These are phyloP conservation scores for Monosporascus ibericus DNA, from an alignment of 2,329 filamentous ascomycete species.

Conservation along the genomic window DNA sequence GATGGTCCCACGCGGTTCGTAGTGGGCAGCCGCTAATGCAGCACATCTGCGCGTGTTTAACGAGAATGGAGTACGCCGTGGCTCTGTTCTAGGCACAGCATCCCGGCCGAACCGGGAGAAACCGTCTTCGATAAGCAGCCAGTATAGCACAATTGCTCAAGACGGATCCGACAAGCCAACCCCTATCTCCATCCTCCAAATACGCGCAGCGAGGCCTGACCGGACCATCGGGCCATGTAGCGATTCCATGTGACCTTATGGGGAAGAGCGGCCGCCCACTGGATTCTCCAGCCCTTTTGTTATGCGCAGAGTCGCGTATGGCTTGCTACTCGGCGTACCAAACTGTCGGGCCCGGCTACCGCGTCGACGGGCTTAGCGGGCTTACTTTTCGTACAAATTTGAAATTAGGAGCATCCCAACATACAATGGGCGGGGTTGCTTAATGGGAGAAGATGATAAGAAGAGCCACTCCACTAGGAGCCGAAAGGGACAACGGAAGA, in stretches of 20 bases:
- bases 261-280: background rate
- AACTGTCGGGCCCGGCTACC: background rate
- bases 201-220: background rate
- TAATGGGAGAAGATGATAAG: too few species aligned
- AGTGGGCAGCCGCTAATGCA: background rate
- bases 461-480: too few species aligned
- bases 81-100: background rate
- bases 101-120: background rate
- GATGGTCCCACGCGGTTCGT: background rate
- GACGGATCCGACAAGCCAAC: too few species aligned
- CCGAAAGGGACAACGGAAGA: too few species aligned
- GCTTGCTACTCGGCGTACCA: background rate
- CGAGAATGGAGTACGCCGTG: background rate
- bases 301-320: background rate
- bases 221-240: background rate
- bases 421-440: too few species aligned
- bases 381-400: too few species aligned
- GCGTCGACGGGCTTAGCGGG: too few species aligned
- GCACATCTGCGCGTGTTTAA: background rate
- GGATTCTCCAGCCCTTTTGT: background rate
- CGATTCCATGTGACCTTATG: background rate
- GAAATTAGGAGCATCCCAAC: too few species aligned
- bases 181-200: too few species aligned
- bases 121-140: background rate
- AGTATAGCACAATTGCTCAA: background rate